Evolutionary conservation across 2,329 filamentous ascomycete species (phyloP), one percentile per base, ranked within the genome.

Genomic region (Trichophyton rubrum): DNA sequence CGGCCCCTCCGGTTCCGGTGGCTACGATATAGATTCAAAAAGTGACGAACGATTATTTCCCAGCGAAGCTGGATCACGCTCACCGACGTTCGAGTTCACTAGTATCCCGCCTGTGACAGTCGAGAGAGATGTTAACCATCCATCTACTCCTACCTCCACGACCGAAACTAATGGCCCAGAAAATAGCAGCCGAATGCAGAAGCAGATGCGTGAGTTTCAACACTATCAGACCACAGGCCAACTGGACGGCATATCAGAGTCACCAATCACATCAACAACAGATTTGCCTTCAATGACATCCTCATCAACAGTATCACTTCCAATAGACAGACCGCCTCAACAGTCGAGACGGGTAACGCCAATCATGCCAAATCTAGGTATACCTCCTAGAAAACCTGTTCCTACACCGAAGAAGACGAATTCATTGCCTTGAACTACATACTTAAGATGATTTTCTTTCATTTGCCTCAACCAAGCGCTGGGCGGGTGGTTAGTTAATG

Each of bases 1-100:
- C 51, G 51, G 51, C 51, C 51, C 51, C 51, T 55, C 24, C 15
- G 51, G 51, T 27, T 6, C 24, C 51, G 24, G 30, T 35, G 51
- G 51, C 8, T 35, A 55, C 27, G 51, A 55, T 35, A 30, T 43
- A 40, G 55, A 43, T 57, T 69, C 67, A 65, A 66, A 65, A 60
- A 64, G 62, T 67, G 69, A 70, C 61, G 66, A 67, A 40, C 65
- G 65, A 41, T 62, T 67, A n/a, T 66, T 66, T 41, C 59, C 64
- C 40, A 62, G 64, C 61, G 62, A 55, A 13, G 51, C 51, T 17
- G 35, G 33, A 2, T 30, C 45, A 6, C 38, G 47, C n/a, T 56
- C 55, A 2, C 33, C 40, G 3, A 59, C 22, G 8, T 45, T 58
- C 43, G 51, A 27, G 30, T 55, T 55, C n/a, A 55, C 51, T 15